Base-by-base conservation (phyloP, 495 filamentous ascomycete species). In the Xylaria castorea region DNA sequence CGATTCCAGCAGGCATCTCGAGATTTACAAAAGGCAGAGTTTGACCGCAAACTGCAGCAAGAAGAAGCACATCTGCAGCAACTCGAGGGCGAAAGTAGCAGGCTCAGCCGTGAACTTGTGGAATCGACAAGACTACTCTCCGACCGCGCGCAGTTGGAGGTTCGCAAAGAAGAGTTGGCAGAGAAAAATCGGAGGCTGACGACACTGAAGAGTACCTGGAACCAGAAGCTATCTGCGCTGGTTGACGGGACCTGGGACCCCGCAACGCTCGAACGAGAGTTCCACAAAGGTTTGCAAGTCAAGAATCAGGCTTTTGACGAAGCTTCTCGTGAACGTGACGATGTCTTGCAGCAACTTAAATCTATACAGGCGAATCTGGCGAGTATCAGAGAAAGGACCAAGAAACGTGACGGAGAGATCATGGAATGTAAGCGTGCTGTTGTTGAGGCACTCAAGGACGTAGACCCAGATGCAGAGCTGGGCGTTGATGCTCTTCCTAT, bases 291-390 rank as follows among this genome's bases (percentile, higher is more conserved):
- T 14, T 61, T 95, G 22, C 85, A 91, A 58, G 81, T 85, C 75
- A 86, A 89, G 75, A 84, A 79, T 14, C 80, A 81, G 40, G 73
- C 83, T 42, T 86, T 88, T 34, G 75, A 83, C 22, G 89, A 93
- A 60, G 87, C 89, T 3, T 90, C 92, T 75, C 85, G 87, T 58
- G 83, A 90, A 53, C 91, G 93, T 51, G 93, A 97, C 62, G 83
- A 84, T 30, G 85, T 89, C 11, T 89, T 86, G 75, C 87, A 91
- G 77, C 91, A 97, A 67, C 84, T 96, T 12, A 91, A 94, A 76
- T 90, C 95, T 66, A 80, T 93, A 27, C 91, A 96, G 72, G 93
- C 88, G 78, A 94, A 91, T 77, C 84, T 97, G n/a, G 91, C 88
- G 20, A 90, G 85, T 57, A 79, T 82, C 16, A 87, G 87, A 40